Base-by-base conservation (phyloP, 768 basidiomycete genomes). In the Amanita pallidorosea region DNA sequence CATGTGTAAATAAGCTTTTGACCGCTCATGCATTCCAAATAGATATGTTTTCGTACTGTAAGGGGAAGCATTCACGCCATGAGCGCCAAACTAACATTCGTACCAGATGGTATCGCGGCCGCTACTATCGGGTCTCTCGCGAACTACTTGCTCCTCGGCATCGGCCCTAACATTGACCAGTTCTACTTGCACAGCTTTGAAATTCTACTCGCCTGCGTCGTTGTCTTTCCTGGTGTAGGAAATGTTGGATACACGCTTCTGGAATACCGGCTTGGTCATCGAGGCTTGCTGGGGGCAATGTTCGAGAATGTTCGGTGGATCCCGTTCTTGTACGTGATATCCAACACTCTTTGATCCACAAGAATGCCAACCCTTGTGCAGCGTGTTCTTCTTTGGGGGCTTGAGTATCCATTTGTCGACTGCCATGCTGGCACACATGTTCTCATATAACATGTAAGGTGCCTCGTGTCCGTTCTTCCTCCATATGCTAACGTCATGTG, bases 161-260 rank as follows among this genome's bases (percentile, higher is more conserved):
- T 85, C 54, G 76, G 68, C 52, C 73, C 83, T 40, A 71, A 79
- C 34, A 70, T 87, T 23, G 86, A 89, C 57, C 70, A 73, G 27
- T 88, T 82, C 67, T 89, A 89, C 69, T 69, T 87, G 55, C 83
- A 86, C 68, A 79, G 76, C 56, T 88, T 88, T 61, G 87, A 89
- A 62, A 85, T 88, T 58, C 80, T 84, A 63, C 73, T 88, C 27
- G 85, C 86, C 13, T 86, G 83, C 44, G 76, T 77, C 1, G 75
- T 86, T 49, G 84, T 88, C n/a, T 89, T 88, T 67, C 79, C 83
- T 54, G 85, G 80, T 23, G 64, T 84, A 17, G 87, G 86, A 2
- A 89, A 84, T 62, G 58, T 88, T 29, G 84, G 83, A 12, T 87
- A 80, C 63, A 79, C 84, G 3, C 67, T 88, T 36, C 65, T 88